phyloP scores from a whole-genome alignment of 2,329 filamentous ascomycete genomes.

The Pseudocercospora macadamiae region DNA sequence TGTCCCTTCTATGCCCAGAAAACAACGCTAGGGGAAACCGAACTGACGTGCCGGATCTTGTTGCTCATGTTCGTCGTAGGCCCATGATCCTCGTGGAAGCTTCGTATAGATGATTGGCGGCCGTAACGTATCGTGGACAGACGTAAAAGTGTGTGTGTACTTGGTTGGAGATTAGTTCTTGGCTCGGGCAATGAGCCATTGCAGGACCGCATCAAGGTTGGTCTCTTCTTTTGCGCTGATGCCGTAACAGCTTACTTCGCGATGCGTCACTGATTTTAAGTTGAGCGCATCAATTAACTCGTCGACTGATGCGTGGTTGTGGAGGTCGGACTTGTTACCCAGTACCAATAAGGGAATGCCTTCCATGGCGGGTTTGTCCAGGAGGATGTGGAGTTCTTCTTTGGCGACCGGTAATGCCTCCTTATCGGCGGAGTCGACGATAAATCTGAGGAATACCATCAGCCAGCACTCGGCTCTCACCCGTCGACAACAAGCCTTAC shows the following conservation, averaged over 20 bases:
- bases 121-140: slow-evolving; percentile 25
- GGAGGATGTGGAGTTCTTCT: slow-evolving; percentile 87
- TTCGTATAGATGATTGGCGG: slow-evolving; percentile 25
- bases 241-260: slow-evolving; percentile 97
- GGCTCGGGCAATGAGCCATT: slow-evolving; percentile 92
- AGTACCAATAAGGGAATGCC: slow-evolving; percentile 92
- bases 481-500: slow-evolving; percentile 47
- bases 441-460: slow-evolving; percentile 63
- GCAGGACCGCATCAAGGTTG: slow-evolving; percentile 93
- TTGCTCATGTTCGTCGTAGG: slow-evolving; percentile 16
- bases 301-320: slow-evolving; percentile 88
- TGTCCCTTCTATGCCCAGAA: slow-evolving; percentile 28
- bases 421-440: slow-evolving; percentile 91
- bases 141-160: slow-evolving; percentile 13
- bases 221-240: slow-evolving; percentile 99
- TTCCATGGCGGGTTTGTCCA: slow-evolving; percentile 80
- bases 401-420: slow-evolving; percentile 79
- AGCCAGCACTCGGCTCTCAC: background rate
- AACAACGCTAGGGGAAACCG: slow-evolving; percentile 16
- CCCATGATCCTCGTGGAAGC: slow-evolving; percentile 21
- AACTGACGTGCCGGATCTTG: slow-evolving; percentile 19
- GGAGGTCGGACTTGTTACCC: slow-evolving; percentile 95
- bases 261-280: slow-evolving; percentile 82
- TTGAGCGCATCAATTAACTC: slow-evolving; percentile 93
- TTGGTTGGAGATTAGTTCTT: slow-evolving; percentile 57